Conservation (phyloP, 1,139 yeast genomes). For the Waltiozyma sp. region DNA sequence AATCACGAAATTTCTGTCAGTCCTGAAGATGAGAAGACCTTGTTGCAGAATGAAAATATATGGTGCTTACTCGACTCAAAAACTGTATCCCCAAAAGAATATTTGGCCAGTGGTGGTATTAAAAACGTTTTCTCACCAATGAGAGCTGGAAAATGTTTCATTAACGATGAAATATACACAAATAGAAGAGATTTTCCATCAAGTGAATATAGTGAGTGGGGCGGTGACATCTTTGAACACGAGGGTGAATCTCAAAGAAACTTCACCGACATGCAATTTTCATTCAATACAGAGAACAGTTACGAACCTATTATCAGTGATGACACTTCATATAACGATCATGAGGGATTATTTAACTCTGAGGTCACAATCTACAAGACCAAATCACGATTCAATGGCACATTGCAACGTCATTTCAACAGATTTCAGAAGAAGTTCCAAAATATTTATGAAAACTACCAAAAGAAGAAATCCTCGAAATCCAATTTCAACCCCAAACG, state of each 20-base stretch:
- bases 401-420: not conserved
- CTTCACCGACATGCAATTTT: not conserved
- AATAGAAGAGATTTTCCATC: not conserved
- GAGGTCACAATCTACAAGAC: not conserved
- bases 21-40: not conserved
- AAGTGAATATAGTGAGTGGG: not conserved
- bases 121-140: not conserved
- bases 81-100: not conserved
- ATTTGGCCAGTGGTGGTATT: not conserved
- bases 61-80: not conserved
- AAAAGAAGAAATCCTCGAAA: not conserved
- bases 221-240: not conserved
- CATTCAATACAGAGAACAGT: not conserved
- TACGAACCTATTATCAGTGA: not conserved
- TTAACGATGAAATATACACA: not conserved
- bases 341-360: not conserved
- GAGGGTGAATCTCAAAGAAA: not conserved
- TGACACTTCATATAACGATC: not conserved
- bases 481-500: not conserved
- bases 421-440: not conserved
- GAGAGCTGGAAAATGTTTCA: not conserved
- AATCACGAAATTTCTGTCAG: not conserved
- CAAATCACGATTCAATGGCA: not conserved
- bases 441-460: not conserved
- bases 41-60: not conserved